phyloP scores from a whole-genome alignment of 768 basidiomycete genomes.

The Hygrocybe punicea region DNA sequence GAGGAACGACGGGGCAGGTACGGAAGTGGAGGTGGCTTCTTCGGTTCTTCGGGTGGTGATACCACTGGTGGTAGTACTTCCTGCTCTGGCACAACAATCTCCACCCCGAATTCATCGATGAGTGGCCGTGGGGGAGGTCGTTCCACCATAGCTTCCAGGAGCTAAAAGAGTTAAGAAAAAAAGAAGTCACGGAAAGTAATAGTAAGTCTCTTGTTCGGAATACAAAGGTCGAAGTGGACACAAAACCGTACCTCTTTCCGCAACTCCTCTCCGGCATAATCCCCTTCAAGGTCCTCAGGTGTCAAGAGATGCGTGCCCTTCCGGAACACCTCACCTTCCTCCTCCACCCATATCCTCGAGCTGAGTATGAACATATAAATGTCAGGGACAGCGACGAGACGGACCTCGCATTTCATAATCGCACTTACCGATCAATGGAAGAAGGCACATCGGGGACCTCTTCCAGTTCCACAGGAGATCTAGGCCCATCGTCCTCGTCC shows the following conservation, averaged over 20 bases:
- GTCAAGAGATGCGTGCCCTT: constrained; percentile 80
- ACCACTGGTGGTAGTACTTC: neutral
- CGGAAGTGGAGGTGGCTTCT: constrained; percentile 51
- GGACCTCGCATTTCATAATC: neutral
- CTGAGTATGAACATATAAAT: constrained; percentile 33
- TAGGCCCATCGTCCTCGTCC: constrained; percentile 47
- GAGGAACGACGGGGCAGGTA: constrained; percentile 59
- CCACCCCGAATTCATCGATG: constrained; percentile 56
- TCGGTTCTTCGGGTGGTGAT: constrained; percentile 11
- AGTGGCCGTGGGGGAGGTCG: constrained; percentile 75
- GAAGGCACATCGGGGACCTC: constrained; percentile 30
- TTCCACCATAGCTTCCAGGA: constrained; percentile 83
- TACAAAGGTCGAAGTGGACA: neutral
- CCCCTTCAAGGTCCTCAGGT: constrained; percentile 84
- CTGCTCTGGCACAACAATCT: constrained; percentile 24
- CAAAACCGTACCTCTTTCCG: constrained; percentile 66
- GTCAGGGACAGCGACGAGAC: neutral
- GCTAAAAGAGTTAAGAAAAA: constrained; percentile 37
- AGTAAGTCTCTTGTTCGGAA: constrained; percentile 2
- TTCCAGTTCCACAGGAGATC: constrained; percentile 35
- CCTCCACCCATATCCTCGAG: constrained; percentile 79
- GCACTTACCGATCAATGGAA: constrained; percentile 50
- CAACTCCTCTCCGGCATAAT: constrained; percentile 85
- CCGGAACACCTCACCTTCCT: constrained; percentile 95
- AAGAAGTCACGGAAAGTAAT: neutral